These are phyloP conservation scores for Auxenochlorella protothecoides DNA, from an alignment of 139 green algal species.

Conservation along the genomic window DNA sequence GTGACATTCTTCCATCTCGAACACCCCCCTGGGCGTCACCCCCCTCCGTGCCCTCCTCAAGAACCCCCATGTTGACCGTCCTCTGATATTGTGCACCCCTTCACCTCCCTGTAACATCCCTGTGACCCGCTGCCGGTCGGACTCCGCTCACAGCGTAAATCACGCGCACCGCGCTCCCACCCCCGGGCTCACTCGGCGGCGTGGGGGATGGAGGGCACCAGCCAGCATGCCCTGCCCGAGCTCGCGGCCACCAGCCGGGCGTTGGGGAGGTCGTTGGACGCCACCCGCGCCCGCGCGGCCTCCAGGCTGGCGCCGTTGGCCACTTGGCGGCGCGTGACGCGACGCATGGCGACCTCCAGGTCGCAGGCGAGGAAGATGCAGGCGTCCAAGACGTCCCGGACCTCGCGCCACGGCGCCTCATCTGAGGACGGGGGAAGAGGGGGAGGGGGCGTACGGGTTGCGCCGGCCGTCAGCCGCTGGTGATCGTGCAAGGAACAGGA, in stretches of 20 bases:
- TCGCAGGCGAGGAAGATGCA: constrained; percentile 57
- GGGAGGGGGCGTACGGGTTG: not conserved
- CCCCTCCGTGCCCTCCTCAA: too few relatives aligned
- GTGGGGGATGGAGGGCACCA: too few relatives aligned
- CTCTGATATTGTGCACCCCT: too few relatives aligned
- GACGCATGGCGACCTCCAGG: constrained; percentile 50
- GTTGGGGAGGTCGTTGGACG: constrained; percentile 66
- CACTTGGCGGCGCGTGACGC: constrained; percentile 38
- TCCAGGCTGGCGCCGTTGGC: constrained; percentile 38
- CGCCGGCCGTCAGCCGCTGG: not conserved
- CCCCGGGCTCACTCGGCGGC: too few relatives aligned
- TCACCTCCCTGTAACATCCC: too few relatives aligned
- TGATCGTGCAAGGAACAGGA: not conserved
- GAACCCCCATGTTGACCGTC: too few relatives aligned
- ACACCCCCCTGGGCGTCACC: too few relatives aligned
- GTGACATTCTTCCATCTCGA: too few relatives aligned
- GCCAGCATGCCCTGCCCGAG: too few relatives aligned
- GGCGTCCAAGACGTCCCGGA: constrained; percentile 50
- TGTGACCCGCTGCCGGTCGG: too few relatives aligned
- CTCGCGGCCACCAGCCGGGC: constrained; percentile 38
- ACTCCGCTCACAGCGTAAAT: too few relatives aligned
- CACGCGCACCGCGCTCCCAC: too few relatives aligned
- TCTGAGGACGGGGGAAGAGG: constrained; percentile 2
- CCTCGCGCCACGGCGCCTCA: constrained; percentile 26
- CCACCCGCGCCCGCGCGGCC: constrained; percentile 35